Conservation (phyloP, 1,284 basidiomycete species). For the Jaminaea rosea region DNA sequence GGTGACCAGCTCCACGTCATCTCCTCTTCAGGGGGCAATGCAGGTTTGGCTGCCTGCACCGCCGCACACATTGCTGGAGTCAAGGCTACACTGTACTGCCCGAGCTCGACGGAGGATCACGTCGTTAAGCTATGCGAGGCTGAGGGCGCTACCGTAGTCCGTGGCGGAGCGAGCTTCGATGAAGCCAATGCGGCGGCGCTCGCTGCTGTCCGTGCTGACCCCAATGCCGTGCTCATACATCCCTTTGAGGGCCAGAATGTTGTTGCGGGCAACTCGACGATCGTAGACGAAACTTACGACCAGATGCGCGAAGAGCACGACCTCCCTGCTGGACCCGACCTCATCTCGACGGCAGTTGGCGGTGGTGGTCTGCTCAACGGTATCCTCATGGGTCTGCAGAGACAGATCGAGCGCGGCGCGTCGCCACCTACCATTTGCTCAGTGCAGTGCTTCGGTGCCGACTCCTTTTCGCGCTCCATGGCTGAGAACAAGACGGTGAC, state of each 20-base stretch:
- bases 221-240: slow-evolving; percentile 15
- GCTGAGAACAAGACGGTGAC: slow-evolving; percentile 5
- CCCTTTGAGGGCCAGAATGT: slow-evolving; percentile 39
- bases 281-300: slow-evolving; percentile 24
- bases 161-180: slow-evolving; percentile 16
- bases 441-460: slow-evolving; percentile 28
- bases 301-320: slow-evolving; percentile 15
- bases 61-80: slow-evolving; percentile 27
- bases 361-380: slow-evolving; percentile 32
- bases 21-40: slow-evolving; percentile 43
- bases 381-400: slow-evolving; percentile 6
- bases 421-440: slow-evolving; percentile 13
- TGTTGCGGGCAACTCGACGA: slow-evolving; percentile 26
- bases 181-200: slow-evolving; percentile 17
- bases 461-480: slow-evolving; percentile 22
- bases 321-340: slow-evolving; percentile 9
- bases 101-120: slow-evolving; percentile 13
- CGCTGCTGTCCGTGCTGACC: neutral
- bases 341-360: slow-evolving; percentile 23
- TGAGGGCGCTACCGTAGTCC: slow-evolving; percentile 22
- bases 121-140: slow-evolving; percentile 20
- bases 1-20: slow-evolving; percentile 26
- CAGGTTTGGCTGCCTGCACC: slow-evolving; percentile 37
- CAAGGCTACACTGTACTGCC: slow-evolving; percentile 3
- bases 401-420: neutral